phyloP scores from a whole-genome alignment of 2,329 filamentous ascomycete species.

The Apiospora saccharicola region DNA sequence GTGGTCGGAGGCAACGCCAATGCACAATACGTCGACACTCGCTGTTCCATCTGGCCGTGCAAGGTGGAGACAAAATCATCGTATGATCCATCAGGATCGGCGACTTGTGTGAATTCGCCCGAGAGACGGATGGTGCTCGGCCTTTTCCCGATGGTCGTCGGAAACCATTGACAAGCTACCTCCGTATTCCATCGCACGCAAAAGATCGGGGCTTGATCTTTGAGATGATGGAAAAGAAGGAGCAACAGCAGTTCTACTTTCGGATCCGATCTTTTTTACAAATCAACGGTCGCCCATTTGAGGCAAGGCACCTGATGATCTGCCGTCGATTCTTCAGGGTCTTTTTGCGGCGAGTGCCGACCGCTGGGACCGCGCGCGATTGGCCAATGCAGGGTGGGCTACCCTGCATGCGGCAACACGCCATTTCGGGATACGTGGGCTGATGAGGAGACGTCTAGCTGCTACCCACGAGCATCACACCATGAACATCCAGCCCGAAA shows the following conservation, averaged over 20 bases:
- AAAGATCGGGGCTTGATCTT: neutral
- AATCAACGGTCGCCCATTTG: neutral
- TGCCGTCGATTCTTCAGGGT: neutral
- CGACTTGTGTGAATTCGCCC: constrained; percentile 14
- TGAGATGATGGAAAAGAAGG: neutral
- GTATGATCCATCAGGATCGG: neutral
- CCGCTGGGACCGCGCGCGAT: neutral
- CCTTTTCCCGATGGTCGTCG: neutral
- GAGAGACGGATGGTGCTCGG: neutral
- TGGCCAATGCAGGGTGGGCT: constrained; percentile 1
- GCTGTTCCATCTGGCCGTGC: neutral
- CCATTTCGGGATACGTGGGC: constrained; percentile 10
- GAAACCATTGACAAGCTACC: neutral
- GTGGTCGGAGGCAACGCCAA: neutral
- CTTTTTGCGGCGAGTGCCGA: constrained; percentile 11
- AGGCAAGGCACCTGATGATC: constrained; percentile 2
- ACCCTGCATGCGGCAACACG: constrained; percentile 15
- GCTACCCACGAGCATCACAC: constrained; percentile 10
- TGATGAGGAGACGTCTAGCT: neutral
- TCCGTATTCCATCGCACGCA: too few relatives aligned
- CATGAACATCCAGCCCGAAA: neutral
- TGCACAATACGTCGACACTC: neutral
- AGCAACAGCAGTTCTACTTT: neutral
- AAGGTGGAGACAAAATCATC: neutral
- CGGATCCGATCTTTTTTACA: neutral